Base-by-base conservation (phyloP, 2,329 filamentous ascomycete species). In the Ophiosphaerella narmari region DNA sequence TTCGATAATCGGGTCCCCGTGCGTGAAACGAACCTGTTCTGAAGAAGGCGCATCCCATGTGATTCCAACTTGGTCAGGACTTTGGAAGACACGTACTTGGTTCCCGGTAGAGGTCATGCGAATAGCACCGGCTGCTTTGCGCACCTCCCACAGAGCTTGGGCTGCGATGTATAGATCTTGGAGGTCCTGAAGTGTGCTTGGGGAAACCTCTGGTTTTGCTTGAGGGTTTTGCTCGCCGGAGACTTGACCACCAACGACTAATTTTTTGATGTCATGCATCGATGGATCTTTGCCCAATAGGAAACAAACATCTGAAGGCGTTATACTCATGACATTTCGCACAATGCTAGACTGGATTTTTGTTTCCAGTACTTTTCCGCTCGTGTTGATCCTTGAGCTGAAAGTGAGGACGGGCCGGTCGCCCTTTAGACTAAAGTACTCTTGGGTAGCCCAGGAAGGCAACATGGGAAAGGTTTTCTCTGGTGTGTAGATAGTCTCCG, bases 351-450 rank as follows among this genome's bases (percentile, higher is more conserved):
- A 76, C 31, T 72, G 72, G 16, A 87, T 75, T 38, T 80, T 78
- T 7, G 74, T 77, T 29, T 86, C 83, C 2, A 85, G 59, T 3
- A 83, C 75, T 4, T 80, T 72, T 8, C 83, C 85, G 16, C 76
- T 58, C 1, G 65, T 55, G 52, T 83, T 76, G 35, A 87, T 63
- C 50, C 78, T 79, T 7, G 81, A 80, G 60, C 83, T 86, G 62
- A 86, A 83, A 0, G 85, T 87, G 29, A 87, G 68, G 12, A 79
- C 80, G 2, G 84, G 83, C n/a, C 82, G 76, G 37, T 80, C 71
- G 6, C 68, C 67, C 2, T 66, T 75, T 40, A 87, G 71, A 65
- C 82, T 85, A 66, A 86, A 83, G 50, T 80, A 66, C 1, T 65
- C 61, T n/a, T 78, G 70, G 0, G 80, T 77, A 6, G 80, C 62